phyloP scores from a whole-genome alignment of 192 early-diverging fungal genomes.

The Coemansia sp. region DNA sequence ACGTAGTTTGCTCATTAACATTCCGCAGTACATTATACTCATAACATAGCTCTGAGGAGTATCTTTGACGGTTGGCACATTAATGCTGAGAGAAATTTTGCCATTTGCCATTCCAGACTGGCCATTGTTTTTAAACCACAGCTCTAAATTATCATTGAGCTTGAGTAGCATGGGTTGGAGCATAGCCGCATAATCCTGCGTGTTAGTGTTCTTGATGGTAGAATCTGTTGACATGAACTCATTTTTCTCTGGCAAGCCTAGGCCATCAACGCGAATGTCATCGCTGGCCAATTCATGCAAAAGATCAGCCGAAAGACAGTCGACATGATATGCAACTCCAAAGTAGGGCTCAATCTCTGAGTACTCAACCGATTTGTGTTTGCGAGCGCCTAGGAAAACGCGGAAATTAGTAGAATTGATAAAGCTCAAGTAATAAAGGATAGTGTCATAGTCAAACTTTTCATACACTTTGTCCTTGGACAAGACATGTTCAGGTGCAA shows the following conservation, averaged over 20 bases:
- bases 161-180: conserved; percentile 18
- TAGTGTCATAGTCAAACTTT: conserved; percentile 60
- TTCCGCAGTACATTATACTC: conserved; percentile 83
- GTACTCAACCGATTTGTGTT: conserved; percentile 20
- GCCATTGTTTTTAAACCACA: conserved; percentile 94
- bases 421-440: conserved; percentile 59
- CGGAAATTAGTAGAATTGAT: conserved; percentile 63
- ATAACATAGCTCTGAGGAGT: conserved; percentile 73
- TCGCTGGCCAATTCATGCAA: conserved; percentile 59
- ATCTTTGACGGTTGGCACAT: conserved; percentile 80
- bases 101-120: conserved; percentile 82
- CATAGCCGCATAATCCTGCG: background rate
- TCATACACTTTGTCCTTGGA: conserved; percentile 64
- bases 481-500: conserved; percentile 64
- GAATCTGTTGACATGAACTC: conserved; percentile 33
- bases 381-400: conserved; percentile 40
- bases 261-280: background rate
- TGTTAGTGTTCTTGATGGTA: background rate
- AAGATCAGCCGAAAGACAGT: background rate
- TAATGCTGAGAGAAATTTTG: conserved; percentile 59
- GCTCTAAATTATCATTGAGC: conserved; percentile 36
- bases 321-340: conserved; percentile 71
- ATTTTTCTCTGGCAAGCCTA: conserved; percentile 10
- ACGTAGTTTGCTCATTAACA: conserved; percentile 87
- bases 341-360: conserved; percentile 71